A percentile compares a stretch with the other conserved stretches of the same genome.
These are phyloP conservation scores for Eimeria brunetti DNA, from an alignment of 169 alveolate genomes.

Conservation along the genomic window DNA sequence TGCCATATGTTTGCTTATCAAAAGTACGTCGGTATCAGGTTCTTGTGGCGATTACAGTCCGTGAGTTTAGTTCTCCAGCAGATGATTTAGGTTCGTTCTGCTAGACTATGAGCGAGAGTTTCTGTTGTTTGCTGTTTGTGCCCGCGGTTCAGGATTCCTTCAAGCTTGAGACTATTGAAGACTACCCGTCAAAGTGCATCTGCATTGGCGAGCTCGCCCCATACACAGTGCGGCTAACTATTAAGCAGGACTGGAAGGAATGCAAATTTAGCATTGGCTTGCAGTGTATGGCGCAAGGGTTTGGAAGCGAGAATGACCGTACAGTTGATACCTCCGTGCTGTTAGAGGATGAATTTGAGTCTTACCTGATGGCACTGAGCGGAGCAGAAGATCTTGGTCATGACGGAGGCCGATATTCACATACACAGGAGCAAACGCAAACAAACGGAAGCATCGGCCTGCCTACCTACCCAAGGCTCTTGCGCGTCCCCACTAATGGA, in stretches of 20 bases:
- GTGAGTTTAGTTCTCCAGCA: not conserved
- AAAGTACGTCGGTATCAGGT: not conserved
- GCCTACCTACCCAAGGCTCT: constrained; percentile 23
- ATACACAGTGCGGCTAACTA: constrained; percentile 36
- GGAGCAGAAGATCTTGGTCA: not conserved
- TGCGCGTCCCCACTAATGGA: constrained; percentile 67
- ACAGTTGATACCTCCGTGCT: constrained; percentile 24
- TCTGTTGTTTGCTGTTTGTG: not conserved
- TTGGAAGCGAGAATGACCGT: constrained; percentile 52
- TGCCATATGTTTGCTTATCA: constrained; percentile 43
- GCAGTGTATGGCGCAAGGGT: constrained; percentile 55
- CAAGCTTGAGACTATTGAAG: constrained; percentile 20
- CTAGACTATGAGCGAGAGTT: not conserved
- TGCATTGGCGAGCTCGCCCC: constrained; percentile 75
- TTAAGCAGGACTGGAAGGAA: constrained; percentile 44
- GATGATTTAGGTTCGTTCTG: not conserved
- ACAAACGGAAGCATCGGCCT: not conserved
- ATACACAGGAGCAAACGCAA: not conserved
- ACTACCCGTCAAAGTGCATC: constrained; percentile 33
- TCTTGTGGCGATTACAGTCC: not conserved
- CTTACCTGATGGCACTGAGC: constrained; percentile 13
- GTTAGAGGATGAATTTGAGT: constrained; percentile 64
- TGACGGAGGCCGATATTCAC: not conserved
- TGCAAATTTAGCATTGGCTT: constrained; percentile 51
- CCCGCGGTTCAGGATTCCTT: constrained; percentile 38